A percentile compares a stretch with the other conserved stretches of the same genome.
These are phyloP conservation scores for Coemansia sp. DNA, from an alignment of 192 early-diverging fungal genomes.

Conservation along the genomic window DNA sequence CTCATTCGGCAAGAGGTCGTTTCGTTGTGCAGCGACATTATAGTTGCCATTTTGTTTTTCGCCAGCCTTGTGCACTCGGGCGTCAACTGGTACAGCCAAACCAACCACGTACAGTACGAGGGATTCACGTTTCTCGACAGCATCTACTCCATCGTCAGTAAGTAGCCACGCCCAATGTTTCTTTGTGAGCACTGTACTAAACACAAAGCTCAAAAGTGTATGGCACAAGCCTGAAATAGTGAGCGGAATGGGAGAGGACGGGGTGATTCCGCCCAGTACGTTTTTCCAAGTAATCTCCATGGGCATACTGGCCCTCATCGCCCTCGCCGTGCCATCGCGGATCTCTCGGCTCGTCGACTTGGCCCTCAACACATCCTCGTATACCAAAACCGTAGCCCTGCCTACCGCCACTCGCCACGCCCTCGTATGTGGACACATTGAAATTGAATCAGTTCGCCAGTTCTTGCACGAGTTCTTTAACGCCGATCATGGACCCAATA, in stretches of 20 bases:
- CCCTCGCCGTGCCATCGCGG: slow-evolving; percentile 48
- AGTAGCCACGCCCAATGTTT: slow-evolving; percentile 7
- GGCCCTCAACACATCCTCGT: slow-evolving; percentile 44
- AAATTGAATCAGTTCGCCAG: slow-evolving; percentile 35
- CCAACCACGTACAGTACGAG: slow-evolving; percentile 19
- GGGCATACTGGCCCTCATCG: slow-evolving; percentile 45
- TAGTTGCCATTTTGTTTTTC: slow-evolving; percentile 40
- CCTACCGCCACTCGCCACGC: slow-evolving; percentile 38
- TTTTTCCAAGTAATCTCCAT: slow-evolving; percentile 49
- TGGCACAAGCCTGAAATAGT: slow-evolving; percentile 21
- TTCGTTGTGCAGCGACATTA: slow-evolving; percentile 40
- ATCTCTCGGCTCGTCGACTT: slow-evolving; percentile 39
- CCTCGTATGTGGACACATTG: slow-evolving; percentile 45
- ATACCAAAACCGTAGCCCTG: slow-evolving; percentile 34
- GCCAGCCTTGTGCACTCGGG: slow-evolving; percentile 51
- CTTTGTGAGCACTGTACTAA: neutral
- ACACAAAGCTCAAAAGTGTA: neutral
- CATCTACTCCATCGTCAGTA: slow-evolving; percentile 53
- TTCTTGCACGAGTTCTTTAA: slow-evolving; percentile 57
- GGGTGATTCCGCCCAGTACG: slow-evolving; percentile 40
- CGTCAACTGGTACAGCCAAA: slow-evolving; percentile 47
- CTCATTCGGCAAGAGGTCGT: slow-evolving; percentile 39
- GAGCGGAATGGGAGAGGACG: slow-evolving; percentile 36
- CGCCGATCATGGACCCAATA: slow-evolving; percentile 49
- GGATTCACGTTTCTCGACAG: slow-evolving; percentile 49